phyloP scores from a whole-genome alignment of 306 rosid genomes.

The Quercus bicolor region DNA sequence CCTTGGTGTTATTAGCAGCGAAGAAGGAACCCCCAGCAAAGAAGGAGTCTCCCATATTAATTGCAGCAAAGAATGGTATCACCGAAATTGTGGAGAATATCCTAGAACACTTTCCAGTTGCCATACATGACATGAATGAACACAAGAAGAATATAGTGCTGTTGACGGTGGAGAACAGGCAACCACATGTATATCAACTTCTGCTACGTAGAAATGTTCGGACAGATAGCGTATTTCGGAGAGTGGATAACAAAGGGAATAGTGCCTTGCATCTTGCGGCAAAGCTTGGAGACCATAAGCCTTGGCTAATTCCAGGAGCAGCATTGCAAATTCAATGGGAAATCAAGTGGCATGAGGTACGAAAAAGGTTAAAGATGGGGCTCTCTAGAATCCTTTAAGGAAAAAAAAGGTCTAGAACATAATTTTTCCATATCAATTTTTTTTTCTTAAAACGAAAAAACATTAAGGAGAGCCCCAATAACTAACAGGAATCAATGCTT shows the following conservation, averaged over 20 bases:
- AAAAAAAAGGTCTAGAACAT: no score
- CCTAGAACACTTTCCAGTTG: constrained; percentile 43
- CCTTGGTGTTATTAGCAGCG: background rate
- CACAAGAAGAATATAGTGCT: constrained; percentile 49
- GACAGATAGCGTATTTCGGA: constrained; percentile 33
- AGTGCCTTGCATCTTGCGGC: constrained; percentile 67
- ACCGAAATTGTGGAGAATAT: constrained; percentile 49
- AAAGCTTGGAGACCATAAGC: constrained; percentile 30
- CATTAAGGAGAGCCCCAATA: no score
- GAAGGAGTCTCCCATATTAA: constrained; percentile 38
- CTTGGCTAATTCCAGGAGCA: constrained; percentile 58
- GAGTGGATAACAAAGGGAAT: constrained; percentile 49
- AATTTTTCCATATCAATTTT: no score
- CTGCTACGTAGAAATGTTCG: constrained; percentile 7
- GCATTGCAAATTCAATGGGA: constrained; percentile 76
- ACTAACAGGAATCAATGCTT: no score
- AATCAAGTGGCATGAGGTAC: constrained; percentile 59
- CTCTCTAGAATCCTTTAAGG: background rate
- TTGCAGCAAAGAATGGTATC: constrained; percentile 66
- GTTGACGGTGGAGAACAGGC: constrained; percentile 66
- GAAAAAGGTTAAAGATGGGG: background rate
- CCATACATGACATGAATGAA: constrained; percentile 40
- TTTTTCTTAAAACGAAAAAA: no score
- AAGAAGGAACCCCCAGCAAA: background rate
- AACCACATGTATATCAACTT: constrained; percentile 37